Percentiles rank a stretch among this genome's conserved stretches.
phyloP scores from a whole-genome alignment of 2,329 filamentous ascomycete species.

The Pseudogymnoascus sp. region DNA sequence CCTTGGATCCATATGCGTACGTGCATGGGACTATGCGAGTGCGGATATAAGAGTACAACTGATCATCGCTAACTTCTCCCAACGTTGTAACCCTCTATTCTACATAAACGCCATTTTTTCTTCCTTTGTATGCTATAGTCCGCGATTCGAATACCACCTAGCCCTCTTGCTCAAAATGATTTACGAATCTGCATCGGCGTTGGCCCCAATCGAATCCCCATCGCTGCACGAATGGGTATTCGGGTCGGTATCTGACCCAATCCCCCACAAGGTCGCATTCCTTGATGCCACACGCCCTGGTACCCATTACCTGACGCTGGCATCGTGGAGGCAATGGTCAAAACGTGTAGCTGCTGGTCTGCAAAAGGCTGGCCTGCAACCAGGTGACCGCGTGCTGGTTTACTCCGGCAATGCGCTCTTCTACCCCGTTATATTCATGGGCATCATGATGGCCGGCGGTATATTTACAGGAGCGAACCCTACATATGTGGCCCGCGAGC shows the following conservation, averaged over 20 bases:
- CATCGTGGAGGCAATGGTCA: conserved; percentile 61
- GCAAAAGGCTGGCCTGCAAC: conserved; percentile 54
- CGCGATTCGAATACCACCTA: background rate
- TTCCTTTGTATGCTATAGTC: background rate
- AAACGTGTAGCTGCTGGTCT: conserved; percentile 68
- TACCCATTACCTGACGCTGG: conserved; percentile 57
- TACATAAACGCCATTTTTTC: background rate
- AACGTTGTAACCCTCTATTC: background rate
- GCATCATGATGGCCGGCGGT: conserved; percentile 69
- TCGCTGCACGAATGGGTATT: conserved; percentile 31
- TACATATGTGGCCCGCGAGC: conserved; percentile 60
- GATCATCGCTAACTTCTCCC: background rate
- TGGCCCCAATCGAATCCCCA: conserved; percentile 2
- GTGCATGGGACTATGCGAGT: background rate
- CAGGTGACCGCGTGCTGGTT: conserved; percentile 65
- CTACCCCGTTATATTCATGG: conserved; percentile 65
- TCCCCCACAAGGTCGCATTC: conserved; percentile 43
- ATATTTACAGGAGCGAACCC: conserved; percentile 74
- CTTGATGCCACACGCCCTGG: conserved; percentile 63
- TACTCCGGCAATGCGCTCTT: conserved; percentile 70
- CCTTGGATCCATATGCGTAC: background rate
- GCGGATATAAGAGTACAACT: background rate
- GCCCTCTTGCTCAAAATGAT: background rate
- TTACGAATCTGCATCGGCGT: background rate
- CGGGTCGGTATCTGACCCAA: conserved; percentile 39